Evolutionary conservation across 2,329 filamentous ascomycete genomes (phyloP).

Genomic region (Sporothrix inflata): DNA sequence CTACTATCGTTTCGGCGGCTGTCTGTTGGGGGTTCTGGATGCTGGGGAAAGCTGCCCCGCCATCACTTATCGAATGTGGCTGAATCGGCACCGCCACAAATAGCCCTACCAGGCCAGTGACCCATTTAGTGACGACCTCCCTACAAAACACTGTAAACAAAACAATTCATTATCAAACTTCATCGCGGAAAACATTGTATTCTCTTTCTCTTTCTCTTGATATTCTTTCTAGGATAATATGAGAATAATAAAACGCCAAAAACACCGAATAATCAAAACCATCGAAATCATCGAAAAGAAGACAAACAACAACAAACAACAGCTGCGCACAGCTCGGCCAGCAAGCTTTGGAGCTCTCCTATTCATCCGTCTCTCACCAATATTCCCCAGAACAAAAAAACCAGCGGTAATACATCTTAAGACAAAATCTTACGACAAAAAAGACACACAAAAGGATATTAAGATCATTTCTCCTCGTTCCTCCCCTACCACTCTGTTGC

Average conservation of each 20-base stretch:
- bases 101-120: too few species aligned
- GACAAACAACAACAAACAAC: background rate
- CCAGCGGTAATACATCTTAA: background rate
- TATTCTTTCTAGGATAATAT: background rate
- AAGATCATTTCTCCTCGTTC: background rate
- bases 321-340: background rate
- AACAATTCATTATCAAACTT: background rate
- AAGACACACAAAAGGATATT: background rate
- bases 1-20: background rate
- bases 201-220: background rate
- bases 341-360: background rate
- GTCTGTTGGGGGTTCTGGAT: background rate
- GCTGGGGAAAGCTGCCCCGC: slow-evolving; percentile 20
- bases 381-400: background rate
- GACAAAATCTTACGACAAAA: background rate
- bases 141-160: background rate
- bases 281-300: background rate
- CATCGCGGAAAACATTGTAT: background rate
- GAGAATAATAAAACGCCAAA: background rate
- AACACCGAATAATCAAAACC: background rate
- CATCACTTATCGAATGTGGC: slow-evolving; percentile 15
- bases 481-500: background rate
- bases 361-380: background rate
- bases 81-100: slow-evolving; percentile 2
- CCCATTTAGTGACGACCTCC: background rate